These are phyloP conservation scores for Pleurotus giganteus DNA, from an alignment of 768 basidiomycete genomes.

Conservation along the genomic window DNA sequence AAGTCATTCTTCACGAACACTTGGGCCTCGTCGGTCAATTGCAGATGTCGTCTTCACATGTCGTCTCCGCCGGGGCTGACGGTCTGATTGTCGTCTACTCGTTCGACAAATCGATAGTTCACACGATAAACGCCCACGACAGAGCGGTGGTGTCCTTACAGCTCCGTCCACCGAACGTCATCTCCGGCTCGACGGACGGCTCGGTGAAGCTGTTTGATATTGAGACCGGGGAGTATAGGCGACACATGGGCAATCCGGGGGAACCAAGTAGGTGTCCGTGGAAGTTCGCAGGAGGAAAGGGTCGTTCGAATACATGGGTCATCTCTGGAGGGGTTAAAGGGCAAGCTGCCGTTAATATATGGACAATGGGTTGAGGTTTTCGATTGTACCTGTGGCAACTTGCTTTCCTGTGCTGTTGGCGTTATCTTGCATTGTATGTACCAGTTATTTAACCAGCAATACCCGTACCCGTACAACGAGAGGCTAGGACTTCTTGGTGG, in stretches of 20 bases:
- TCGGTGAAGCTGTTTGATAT: slow-evolving; percentile 1
- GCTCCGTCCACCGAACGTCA: background rate
- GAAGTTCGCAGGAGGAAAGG: background rate
- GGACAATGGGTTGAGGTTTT: background rate
- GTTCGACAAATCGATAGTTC: background rate
- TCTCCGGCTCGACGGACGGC: slow-evolving; percentile 3
- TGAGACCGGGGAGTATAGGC: background rate
- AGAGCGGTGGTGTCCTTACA: background rate
- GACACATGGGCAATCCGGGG: background rate
- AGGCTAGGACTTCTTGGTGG: background rate
- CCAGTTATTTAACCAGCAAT: too few species aligned
- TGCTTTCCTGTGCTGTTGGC: background rate
- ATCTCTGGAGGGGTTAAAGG: background rate
- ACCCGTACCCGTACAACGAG: too few species aligned
- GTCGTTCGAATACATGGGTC: background rate
- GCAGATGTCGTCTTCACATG: background rate
- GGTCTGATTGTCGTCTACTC: background rate
- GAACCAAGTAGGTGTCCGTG: background rate
- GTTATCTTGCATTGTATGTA: too few species aligned
- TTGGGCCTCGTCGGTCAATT: background rate
- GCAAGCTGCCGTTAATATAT: background rate
- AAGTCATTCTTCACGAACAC: background rate
- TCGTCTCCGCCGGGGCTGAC: background rate
- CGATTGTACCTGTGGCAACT: background rate
- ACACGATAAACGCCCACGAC: background rate